Conservation (phyloP, 768 basidiomycete species). For the Sutorius australiensis region DNA sequence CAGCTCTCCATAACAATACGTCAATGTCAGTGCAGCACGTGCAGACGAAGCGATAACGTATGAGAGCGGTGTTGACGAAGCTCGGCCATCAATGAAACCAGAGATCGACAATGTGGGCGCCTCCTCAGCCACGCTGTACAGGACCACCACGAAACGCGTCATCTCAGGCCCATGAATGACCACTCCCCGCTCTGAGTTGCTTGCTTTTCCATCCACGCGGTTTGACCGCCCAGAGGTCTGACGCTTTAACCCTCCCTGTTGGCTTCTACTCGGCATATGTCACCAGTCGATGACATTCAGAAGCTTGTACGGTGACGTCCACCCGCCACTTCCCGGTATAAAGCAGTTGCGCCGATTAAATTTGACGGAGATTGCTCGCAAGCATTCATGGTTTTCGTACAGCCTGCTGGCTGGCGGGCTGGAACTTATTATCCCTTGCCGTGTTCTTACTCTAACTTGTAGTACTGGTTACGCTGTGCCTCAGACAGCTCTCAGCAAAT, state of each 20-base stretch:
- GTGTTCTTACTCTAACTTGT: conserved; percentile 6
- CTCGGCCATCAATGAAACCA: conserved; percentile 7
- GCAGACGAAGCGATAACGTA: conserved; percentile 21
- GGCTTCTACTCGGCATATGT: background rate
- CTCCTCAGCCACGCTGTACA: conserved; percentile 1
- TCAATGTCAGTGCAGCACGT: conserved; percentile 3
- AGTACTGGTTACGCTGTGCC: background rate
- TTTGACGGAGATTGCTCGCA: conserved; percentile 24
- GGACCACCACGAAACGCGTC: background rate
- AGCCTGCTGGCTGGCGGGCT: conserved; percentile 4
- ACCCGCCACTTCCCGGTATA: conserved; percentile 4
- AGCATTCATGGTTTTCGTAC: conserved; percentile 11
- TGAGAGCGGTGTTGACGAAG: background rate
- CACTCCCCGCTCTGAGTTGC: background rate
- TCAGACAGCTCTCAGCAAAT: background rate
- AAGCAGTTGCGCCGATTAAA: conserved; percentile 20
- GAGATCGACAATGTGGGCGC: conserved; percentile 11
- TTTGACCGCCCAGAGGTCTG: background rate
- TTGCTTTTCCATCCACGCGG: conserved; percentile 2
- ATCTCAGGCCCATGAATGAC: background rate
- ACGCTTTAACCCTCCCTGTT: background rate
- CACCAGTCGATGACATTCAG: conserved; percentile 3
- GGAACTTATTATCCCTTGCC: conserved; percentile 1
- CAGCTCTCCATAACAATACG: background rate
- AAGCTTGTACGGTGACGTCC: conserved; percentile 12